Conservation (phyloP, 331 rosid species). For the Quercus lobata region DNA sequence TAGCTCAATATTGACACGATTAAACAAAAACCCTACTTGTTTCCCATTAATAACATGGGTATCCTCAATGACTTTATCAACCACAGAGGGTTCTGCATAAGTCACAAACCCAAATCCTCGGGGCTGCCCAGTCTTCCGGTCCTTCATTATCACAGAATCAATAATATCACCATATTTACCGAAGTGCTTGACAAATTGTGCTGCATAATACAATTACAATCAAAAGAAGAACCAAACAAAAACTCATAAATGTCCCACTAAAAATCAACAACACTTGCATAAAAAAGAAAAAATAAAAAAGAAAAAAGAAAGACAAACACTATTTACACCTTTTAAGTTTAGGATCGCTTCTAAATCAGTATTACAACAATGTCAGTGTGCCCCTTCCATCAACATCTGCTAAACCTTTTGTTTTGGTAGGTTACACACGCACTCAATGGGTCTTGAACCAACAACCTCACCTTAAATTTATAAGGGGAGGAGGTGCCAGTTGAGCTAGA, state of each 20-base stretch:
- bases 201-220: conserved; percentile 48
- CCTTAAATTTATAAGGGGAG: too few species aligned
- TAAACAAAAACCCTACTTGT: conserved; percentile 52
- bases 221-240: conserved; percentile 19
- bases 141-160: conserved; percentile 98
- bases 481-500: too few species aligned
- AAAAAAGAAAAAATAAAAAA: too few species aligned
- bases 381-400: too few species aligned
- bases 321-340: too few species aligned
- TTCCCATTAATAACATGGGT: conserved; percentile 84
- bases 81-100: conserved; percentile 85
- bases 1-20: conserved; percentile 8
- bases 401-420: too few species aligned
- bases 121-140: conserved; percentile 92
- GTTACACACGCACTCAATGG: too few species aligned
- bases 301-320: too few species aligned
- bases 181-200: conserved; percentile 88
- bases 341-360: too few species aligned
- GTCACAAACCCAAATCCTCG: conserved; percentile 99
- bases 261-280: background rate
- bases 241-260: background rate
- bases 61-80: conserved; percentile 90
- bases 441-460: too few species aligned
- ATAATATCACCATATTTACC: conserved; percentile 90
- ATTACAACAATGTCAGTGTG: too few species aligned